Conservation (phyloP, 148 eudicot species). For the Limonium bicolor region DNA sequence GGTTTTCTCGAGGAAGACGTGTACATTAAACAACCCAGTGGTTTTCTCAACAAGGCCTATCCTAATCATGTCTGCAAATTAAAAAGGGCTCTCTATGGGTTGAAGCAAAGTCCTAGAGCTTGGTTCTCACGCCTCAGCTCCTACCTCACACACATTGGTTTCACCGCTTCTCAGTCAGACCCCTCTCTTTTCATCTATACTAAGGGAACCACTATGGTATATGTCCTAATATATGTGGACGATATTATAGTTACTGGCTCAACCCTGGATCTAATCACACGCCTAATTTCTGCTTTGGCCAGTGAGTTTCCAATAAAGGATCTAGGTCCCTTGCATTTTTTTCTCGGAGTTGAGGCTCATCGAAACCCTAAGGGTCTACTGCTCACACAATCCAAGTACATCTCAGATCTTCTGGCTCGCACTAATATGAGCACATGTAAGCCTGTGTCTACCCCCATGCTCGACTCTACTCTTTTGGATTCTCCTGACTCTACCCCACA, state of each 20-base stretch:
- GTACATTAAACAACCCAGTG: not conserved
- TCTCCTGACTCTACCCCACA: not conserved
- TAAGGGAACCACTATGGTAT: not conserved
- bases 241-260: not conserved
- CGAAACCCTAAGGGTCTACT: not conserved
- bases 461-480: not conserved
- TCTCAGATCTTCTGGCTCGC: not conserved
- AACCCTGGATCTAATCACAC: too few relatives aligned
- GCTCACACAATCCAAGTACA: not conserved
- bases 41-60: not conserved
- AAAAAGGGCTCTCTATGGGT: not conserved
- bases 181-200: not conserved
- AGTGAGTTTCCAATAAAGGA: not conserved
- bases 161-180: not conserved
- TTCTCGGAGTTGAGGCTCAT: not conserved
- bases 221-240: not conserved
- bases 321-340: not conserved
- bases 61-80: not conserved
- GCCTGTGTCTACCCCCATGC: not conserved
- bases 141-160: not conserved
- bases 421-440: not conserved
- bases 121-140: not conserved
- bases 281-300: not conserved
- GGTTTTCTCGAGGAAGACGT: too few relatives aligned
- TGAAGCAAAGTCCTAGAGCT: not conserved